These are phyloP conservation scores for Botrytis tulipae DNA, from an alignment of 2,329 filamentous ascomycete genomes.

Conservation along the genomic window DNA sequence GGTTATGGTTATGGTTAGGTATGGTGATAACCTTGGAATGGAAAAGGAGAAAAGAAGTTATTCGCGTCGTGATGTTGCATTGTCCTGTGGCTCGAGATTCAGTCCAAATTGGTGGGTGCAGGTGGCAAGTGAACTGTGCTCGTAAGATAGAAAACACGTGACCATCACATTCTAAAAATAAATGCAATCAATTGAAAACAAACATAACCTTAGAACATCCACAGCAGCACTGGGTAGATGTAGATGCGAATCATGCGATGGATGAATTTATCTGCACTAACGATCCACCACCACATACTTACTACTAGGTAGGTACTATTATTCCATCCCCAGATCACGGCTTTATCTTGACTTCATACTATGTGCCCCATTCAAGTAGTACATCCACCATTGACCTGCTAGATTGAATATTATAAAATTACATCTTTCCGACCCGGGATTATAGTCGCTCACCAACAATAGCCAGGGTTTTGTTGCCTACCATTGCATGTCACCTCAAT, in stretches of 20 bases:
- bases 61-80: background rate
- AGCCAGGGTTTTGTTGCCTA: no score
- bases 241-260: no score
- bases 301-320: no score
- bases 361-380: background rate
- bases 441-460: background rate
- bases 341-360: background rate
- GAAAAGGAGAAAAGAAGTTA: background rate
- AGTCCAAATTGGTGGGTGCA: rapidly evolving
- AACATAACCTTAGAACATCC: no score
- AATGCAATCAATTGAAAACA: background rate
- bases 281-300: background rate
- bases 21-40: no score
- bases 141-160: background rate
- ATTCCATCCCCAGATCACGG: no score
- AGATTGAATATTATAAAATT: no score
- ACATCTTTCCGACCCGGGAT: background rate
- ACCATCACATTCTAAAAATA: background rate
- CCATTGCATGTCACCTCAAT: background rate
- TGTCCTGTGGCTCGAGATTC: background rate
- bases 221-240: no score
- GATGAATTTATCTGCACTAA: background rate
- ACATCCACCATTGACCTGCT: no score
- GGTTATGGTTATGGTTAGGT: no score
- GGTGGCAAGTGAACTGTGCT: no score